Evolutionary conservation across 768 basidiomycete species (phyloP).

Genomic region (Holtermanniella nyarrowii): DNA sequence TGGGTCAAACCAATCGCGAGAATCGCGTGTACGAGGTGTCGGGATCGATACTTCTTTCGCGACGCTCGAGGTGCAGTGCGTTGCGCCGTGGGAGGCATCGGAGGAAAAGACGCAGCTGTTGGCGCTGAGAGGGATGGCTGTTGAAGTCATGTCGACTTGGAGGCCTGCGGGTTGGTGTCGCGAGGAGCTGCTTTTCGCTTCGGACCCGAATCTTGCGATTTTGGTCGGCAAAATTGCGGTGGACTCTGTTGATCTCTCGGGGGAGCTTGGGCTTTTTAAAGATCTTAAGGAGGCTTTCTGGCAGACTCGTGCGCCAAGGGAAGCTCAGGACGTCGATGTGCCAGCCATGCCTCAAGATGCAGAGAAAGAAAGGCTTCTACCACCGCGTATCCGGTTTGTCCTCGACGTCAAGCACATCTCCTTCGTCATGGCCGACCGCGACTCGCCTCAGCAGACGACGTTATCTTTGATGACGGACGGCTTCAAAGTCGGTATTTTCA

Average conservation of each 20-base stretch:
- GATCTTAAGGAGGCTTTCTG: slow-evolving; percentile 17
- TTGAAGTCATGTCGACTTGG: slow-evolving; percentile 28
- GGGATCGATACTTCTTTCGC: slow-evolving; percentile 15
- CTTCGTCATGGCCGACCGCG: slow-evolving; percentile 17
- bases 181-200: slow-evolving; percentile 30
- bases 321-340: slow-evolving; percentile 3
- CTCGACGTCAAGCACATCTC: slow-evolving; percentile 22
- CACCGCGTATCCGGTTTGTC: slow-evolving; percentile 26
- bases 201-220: slow-evolving; percentile 28
- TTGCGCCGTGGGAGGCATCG: slow-evolving; percentile 14
- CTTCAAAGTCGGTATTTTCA: slow-evolving; percentile 20
- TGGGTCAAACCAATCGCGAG: slow-evolving; percentile 19
- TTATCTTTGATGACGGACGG: slow-evolving; percentile 21
- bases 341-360: neutral
- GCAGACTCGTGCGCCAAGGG: too few species aligned
- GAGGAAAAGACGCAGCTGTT: slow-evolving; percentile 19
- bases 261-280: slow-evolving; percentile 23
- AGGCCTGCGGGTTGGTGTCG: slow-evolving; percentile 27
- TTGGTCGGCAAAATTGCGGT: slow-evolving; percentile 13
- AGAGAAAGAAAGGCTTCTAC: slow-evolving; percentile 6
- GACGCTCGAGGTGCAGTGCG: slow-evolving; percentile 14
- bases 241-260: slow-evolving; percentile 20
- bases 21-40: slow-evolving; percentile 22
- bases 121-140: slow-evolving; percentile 13
- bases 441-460: slow-evolving; percentile 18